Evolutionary conservation across 306 rosid genomes (phyloP).

Genomic region (Lathyrus oleraceus): DNA sequence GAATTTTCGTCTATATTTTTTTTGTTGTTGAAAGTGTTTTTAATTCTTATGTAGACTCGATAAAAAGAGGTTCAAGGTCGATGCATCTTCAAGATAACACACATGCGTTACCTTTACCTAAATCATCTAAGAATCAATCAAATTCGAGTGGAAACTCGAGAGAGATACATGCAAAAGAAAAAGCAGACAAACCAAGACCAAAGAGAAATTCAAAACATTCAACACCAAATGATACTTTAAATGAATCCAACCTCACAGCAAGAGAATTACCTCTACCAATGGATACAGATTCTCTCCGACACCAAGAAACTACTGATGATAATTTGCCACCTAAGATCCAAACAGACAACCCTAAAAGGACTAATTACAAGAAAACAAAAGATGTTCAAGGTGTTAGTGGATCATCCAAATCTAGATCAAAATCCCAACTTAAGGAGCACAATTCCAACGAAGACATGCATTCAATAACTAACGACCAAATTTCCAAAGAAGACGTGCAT

Average conservation of each 20-base stretch:
- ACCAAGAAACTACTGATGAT: conserved; percentile 39
- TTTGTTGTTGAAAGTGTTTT: neutral
- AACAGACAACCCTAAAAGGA: conserved; percentile 54
- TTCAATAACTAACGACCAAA: conserved; percentile 8
- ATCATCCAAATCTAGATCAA: conserved; percentile 46
- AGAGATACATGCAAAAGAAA: conserved; percentile 60
- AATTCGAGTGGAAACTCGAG: conserved; percentile 29
- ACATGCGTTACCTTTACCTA: conserved; percentile 45
- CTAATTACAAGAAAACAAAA: conserved; percentile 55
- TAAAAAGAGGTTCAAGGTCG: conserved; percentile 26
- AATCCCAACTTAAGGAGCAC: conserved; percentile 28
- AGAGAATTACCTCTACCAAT: neutral
- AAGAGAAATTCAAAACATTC: conserved; percentile 49
- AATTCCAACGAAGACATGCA: neutral
- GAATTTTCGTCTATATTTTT: neutral
- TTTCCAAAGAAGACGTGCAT: neutral
- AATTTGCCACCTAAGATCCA: conserved; percentile 37
- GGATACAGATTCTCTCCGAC: conserved; percentile 35
- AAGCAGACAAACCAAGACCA: conserved; percentile 51
- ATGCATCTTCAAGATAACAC: conserved; percentile 31
- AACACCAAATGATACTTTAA: conserved; percentile 36
- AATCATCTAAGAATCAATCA: conserved; percentile 49
- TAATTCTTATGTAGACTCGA: conserved; percentile 35
- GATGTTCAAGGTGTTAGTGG: conserved; percentile 39
- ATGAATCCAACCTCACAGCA: conserved; percentile 23